Percentiles rank a stretch among this genome's conserved stretches.
Evolutionary conservation across 2,329 filamentous ascomycete genomes (phyloP).

Genomic region (Ophiostoma pallidulum): DNA sequence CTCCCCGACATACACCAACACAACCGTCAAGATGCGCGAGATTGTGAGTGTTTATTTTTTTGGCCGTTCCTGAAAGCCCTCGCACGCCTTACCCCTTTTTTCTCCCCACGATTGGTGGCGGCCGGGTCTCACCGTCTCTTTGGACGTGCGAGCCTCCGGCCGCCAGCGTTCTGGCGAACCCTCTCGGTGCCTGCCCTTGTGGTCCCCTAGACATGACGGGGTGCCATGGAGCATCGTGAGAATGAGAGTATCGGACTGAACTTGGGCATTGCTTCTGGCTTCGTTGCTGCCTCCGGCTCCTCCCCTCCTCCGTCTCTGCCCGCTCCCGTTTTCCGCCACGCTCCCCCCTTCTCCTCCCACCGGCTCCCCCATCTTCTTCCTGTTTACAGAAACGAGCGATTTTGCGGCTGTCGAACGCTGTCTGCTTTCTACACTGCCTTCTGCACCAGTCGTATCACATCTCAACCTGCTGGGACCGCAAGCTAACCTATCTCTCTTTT

Average conservation of each 20-base stretch:
- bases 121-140: constrained; percentile 9
- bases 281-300: not conserved
- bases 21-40: constrained; percentile 57
- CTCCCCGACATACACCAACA: constrained; percentile 3
- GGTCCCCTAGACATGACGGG: too few relatives aligned
- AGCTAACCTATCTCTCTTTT: constrained; percentile 26
- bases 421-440: not conserved
- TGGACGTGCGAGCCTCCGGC: not conserved
- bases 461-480: too few relatives aligned
- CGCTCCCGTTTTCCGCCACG: too few relatives aligned
- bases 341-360: too few relatives aligned
- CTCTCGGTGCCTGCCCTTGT: too few relatives aligned
- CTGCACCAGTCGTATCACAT: too few relatives aligned
- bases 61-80: not conserved
- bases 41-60: constrained; percentile 45
- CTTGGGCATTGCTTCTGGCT: not conserved
- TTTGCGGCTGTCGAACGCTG: not conserved
- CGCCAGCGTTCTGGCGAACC: not conserved
- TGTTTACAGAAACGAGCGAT: too few relatives aligned
- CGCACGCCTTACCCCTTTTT: constrained; percentile 2
- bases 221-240: not conserved
- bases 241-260: too few relatives aligned
- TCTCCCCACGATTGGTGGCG: not conserved
- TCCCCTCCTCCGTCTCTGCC: not conserved
- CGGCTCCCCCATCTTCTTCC: too few relatives aligned